Conservation (phyloP, 495 filamentous ascomycete genomes). For the Tuber brumale region DNA sequence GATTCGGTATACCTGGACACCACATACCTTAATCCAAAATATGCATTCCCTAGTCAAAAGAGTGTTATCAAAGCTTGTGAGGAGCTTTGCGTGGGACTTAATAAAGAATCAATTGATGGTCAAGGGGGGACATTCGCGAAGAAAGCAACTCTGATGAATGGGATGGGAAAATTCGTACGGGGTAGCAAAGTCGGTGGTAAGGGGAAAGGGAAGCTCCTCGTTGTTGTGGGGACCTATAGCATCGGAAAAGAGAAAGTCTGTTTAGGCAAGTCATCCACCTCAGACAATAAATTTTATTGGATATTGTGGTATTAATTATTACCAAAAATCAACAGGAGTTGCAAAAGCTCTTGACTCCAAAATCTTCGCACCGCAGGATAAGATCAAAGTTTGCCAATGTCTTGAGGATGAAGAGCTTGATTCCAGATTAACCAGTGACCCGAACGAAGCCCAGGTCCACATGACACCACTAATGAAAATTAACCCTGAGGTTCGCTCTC, state of each 20-base stretch:
- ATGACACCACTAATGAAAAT: constrained; percentile 96
- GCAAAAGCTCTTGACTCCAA: constrained; percentile 79
- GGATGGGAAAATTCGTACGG: constrained; percentile 43
- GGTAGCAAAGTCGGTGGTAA: background rate
- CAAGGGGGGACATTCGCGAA: constrained; percentile 50
- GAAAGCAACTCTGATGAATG: constrained; percentile 49
- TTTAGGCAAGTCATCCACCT: constrained; percentile 72
- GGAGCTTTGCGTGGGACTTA: constrained; percentile 72
- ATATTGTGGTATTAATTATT: constrained; percentile 34
- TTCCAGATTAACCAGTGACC: constrained; percentile 67
- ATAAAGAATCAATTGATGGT: constrained; percentile 46
- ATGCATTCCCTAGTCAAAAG: constrained; percentile 84
- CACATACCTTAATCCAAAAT: constrained; percentile 91
- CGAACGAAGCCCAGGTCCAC: constrained; percentile 83
- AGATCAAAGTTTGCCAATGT: constrained; percentile 73
- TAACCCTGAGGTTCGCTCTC: constrained; percentile 49
- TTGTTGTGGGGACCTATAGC: constrained; percentile 92
- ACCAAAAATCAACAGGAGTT: constrained; percentile 51
- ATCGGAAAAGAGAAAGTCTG: constrained; percentile 98
- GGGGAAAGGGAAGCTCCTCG: constrained; percentile 61
- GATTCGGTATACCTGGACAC: constrained; percentile 96
- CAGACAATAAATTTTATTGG: constrained; percentile 79
- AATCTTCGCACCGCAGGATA: constrained; percentile 78
- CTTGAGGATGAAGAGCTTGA: constrained; percentile 80
- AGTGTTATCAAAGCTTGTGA: constrained; percentile 81